Evolutionary conservation across 805 yeast genomes (phyloP), one percentile per base, ranked within the genome.

Genomic region (Helenozyma rhizophorensis): DNA sequence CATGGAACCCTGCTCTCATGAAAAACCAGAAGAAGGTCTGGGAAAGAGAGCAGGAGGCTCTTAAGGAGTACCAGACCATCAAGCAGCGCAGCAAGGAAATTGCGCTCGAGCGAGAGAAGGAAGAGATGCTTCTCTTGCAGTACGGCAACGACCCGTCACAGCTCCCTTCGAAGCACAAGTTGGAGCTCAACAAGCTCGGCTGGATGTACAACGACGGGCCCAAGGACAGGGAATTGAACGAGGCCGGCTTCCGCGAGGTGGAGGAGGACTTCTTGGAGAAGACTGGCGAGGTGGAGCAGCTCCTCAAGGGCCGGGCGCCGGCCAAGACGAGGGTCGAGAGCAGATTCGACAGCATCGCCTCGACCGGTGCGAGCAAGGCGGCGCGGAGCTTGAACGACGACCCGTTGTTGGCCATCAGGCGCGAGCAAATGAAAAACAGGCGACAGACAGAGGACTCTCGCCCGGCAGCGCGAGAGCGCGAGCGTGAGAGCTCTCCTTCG

Each of bases 1-100:
- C 97, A 40, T 90, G 97, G 98, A 87, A 90, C 57, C 97, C 98
- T 2, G 89, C 83, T 28, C 68, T 86, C 31, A 65, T 84, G 53
- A 84, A 82, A 54, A 90, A 90, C 66, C 87, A 81, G 59, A 80
- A 80, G 44, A 83, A 80, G 50, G 89, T 90, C 22, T 83, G 95
- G 90, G 70, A 78, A 43, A 70, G 67, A 33, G 97, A 93, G 51
- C 88, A 85, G 51, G 80, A 80, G 25, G 78, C 83, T 7, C 60
- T 86, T 6, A 72, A 73, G n/a, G 94, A 85, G 48, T 72, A 80
- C 29, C 73, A 74, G 44, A 72, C 74, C 49, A 76, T 80, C 21
- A 70, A 76, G 39, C 80, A 80, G 47, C 61, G 82, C 19, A 76
- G 77, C 40, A 65, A 69, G 33, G 95, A 86, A 54, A 66, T 82